phyloP scores from a whole-genome alignment of 495 filamentous ascomycete genomes.

The Bacidia rubella region DNA sequence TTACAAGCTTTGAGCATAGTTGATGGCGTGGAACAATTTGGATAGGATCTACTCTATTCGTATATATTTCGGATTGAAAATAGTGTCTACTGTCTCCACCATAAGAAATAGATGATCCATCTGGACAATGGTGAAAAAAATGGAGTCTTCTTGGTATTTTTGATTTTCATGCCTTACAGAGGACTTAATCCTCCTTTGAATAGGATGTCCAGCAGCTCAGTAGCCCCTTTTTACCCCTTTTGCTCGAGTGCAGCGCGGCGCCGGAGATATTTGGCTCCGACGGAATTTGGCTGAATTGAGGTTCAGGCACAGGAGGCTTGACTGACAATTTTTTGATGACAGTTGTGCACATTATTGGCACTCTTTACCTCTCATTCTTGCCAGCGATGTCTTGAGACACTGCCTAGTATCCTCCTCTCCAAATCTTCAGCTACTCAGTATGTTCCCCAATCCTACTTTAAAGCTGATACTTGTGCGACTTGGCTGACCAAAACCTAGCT shows the following conservation, averaged over 20 bases:
- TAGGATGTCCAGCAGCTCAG: no score
- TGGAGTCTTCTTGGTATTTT: no score
- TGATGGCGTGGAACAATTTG: constrained; percentile 36
- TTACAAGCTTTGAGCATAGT: constrained; percentile 63
- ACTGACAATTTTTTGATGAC: neutral
- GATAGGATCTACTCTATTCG: no score
- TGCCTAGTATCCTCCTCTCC: no score
- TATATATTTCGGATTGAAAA: no score
- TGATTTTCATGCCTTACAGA: no score
- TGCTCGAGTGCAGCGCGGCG: neutral
- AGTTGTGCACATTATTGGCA: neutral
- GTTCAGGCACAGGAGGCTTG: neutral
- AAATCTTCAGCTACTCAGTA: no score
- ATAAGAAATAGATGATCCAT: no score
- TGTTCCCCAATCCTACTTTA: neutral
- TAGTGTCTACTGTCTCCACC: no score
- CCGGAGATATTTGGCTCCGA: neutral
- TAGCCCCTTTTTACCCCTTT: neutral
- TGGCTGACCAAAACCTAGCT: neutral
- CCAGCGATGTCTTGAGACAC: no score
- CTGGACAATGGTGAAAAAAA: no score
- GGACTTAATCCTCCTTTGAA: no score
- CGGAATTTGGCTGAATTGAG: neutral
- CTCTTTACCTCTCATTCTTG: neutral
- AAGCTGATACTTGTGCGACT: neutral